Percentiles rank a stretch among this genome's conserved stretches.
Conservation (phyloP, 768 basidiomycete genomes). For the Tulasnella calospora region DNA sequence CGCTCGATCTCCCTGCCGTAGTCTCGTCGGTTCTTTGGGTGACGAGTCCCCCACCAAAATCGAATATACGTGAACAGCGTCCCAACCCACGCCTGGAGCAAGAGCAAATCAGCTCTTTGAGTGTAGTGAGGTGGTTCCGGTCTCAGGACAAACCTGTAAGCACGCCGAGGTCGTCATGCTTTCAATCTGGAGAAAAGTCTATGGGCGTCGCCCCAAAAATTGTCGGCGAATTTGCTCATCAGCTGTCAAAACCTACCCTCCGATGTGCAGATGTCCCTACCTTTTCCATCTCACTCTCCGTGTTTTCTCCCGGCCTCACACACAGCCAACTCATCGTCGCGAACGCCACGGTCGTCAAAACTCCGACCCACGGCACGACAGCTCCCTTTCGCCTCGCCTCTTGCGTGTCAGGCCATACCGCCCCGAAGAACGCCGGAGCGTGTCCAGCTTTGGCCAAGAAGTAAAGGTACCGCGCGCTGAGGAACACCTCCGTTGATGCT, state of each 20-base stretch:
- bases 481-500: slow-evolving; percentile 24
- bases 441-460: slow-evolving; percentile 26
- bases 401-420: slow-evolving; percentile 6
- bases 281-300: neutral
- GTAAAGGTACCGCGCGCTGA: slow-evolving; percentile 23
- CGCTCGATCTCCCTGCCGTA: neutral
- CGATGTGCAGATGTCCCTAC: neutral
- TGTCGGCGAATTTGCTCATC: neutral
- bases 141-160: neutral
- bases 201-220: neutral
- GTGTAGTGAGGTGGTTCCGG: neutral
- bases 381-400: neutral
- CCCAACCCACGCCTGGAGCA: slow-evolving; percentile 25
- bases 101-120: neutral
- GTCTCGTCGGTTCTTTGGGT: neutral
- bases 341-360: neutral
- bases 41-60: neutral
- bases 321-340: slow-evolving; percentile 12
- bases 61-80: slow-evolving; percentile 21
- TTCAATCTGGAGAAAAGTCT: slow-evolving; percentile 3
- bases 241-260: neutral
- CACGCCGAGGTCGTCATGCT: slow-evolving; percentile 20
- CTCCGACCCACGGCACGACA: slow-evolving; percentile 12
- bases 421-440: slow-evolving; percentile 25
- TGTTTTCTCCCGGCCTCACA: slow-evolving; percentile 16